Percentiles rank a stretch among this genome's conserved stretches.
phyloP scores from a whole-genome alignment of 2,329 filamentous ascomycete species.

The Exserohilum rostratum region DNA sequence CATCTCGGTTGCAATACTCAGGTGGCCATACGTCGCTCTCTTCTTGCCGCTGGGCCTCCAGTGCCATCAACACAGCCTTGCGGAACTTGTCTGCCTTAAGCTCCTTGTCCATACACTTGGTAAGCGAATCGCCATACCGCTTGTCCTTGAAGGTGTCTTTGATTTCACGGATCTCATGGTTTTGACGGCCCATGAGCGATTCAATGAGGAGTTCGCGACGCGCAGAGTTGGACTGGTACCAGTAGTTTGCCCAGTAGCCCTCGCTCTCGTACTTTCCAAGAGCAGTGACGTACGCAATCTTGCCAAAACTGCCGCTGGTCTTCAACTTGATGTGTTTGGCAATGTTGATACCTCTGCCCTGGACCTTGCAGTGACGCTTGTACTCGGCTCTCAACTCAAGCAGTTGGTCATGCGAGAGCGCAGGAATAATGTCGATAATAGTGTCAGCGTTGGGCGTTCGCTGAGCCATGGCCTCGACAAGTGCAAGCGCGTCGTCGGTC shows the following conservation, averaged over 20 bases:
- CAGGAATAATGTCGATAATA: conserved; percentile 83
- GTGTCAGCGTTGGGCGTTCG: conserved; percentile 68
- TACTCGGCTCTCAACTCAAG: conserved; percentile 86
- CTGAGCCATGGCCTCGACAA: conserved; percentile 76
- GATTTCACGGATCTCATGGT: conserved; percentile 84
- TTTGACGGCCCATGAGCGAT: conserved; percentile 85
- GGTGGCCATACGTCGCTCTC: conserved; percentile 68
- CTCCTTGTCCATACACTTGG: conserved; percentile 87
- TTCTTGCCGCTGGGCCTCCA: conserved; percentile 84
- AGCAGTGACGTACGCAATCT: conserved; percentile 87
- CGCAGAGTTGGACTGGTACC: conserved; percentile 88
- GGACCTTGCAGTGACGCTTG: conserved; percentile 85
- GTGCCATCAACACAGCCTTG: conserved; percentile 78
- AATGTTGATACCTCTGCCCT: conserved; percentile 80
- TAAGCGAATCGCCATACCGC: conserved; percentile 82
- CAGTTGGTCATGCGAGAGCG: conserved; percentile 84
- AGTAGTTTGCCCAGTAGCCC: conserved; percentile 97
- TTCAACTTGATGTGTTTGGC: conserved; percentile 87
- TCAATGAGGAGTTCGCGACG: conserved; percentile 91
- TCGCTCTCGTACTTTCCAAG: conserved; percentile 91
- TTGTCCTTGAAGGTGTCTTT: conserved; percentile 90
- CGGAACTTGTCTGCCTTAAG: conserved; percentile 97
- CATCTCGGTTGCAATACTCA: conserved; percentile 68
- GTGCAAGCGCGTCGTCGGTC: conserved; percentile 74
- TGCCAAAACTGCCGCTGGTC: conserved; percentile 79